Conservation (phyloP, 176 grass and related monocot genomes). For the Ensete glaucum region DNA sequence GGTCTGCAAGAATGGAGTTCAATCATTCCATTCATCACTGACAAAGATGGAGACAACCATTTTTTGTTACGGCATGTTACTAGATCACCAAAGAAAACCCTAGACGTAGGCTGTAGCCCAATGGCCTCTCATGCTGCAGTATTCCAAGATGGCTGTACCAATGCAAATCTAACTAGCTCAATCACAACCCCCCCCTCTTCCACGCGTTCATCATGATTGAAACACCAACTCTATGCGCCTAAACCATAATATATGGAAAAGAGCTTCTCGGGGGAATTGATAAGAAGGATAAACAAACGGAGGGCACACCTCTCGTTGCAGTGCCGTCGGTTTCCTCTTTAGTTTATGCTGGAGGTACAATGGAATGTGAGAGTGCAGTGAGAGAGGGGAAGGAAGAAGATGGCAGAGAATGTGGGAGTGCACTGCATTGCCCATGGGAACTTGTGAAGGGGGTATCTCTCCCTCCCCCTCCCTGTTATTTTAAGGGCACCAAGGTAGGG, state of each 20-base stretch:
- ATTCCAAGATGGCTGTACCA: neutral
- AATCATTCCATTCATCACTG: neutral
- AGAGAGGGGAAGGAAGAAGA: neutral
- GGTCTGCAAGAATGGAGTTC: neutral
- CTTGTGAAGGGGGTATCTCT: neutral
- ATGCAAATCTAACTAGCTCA: neutral
- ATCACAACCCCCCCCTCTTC: no score
- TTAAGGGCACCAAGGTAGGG: neutral
- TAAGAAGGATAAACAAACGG: constrained; percentile 1
- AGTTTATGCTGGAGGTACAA: neutral
- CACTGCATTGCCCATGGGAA: neutral
- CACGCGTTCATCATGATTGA: neutral
- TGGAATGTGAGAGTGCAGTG: constrained; percentile 3
- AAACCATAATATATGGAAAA: neutral
- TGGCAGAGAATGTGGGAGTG: constrained; percentile 1
- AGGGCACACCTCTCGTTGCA: neutral
- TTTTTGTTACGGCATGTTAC: neutral
- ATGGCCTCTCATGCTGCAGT: neutral
- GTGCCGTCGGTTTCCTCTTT: neutral
- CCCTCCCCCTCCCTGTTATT: neutral
- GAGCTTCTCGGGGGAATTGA: neutral
- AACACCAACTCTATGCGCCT: neutral
- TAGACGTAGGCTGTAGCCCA: neutral
- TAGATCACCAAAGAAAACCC: neutral
- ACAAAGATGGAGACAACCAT: neutral